These are phyloP conservation scores for Candida gigantensis DNA, from an alignment of 1,139 yeast genomes.

Conservation along the genomic window DNA sequence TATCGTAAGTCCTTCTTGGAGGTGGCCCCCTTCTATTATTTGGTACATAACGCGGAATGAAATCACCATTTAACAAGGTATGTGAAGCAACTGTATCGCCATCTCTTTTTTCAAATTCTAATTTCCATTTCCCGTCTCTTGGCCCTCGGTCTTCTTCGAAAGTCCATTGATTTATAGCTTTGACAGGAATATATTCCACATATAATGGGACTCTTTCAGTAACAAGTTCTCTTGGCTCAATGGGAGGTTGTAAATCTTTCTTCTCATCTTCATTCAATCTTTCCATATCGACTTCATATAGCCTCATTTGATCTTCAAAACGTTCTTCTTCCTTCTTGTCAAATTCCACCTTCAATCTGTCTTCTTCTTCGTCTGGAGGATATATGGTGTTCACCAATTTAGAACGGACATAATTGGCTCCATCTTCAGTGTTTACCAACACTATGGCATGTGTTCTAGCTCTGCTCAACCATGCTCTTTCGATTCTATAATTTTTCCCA, in stretches of 20 bases:
- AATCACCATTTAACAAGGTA: conserved; percentile 38
- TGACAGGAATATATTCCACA: conserved; percentile 48
- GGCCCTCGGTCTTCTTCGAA: conserved; percentile 50
- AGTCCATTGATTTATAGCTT: conserved; percentile 48
- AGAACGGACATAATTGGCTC: conserved; percentile 37
- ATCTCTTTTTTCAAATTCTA: conserved; percentile 30
- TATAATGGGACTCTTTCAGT: conserved; percentile 31
- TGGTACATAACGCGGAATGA: conserved; percentile 24
- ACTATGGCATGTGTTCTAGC: conserved; percentile 46
- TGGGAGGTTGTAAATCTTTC: conserved; percentile 16
- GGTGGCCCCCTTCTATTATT: conserved; percentile 13
- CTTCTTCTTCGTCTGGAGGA: conserved; percentile 31
- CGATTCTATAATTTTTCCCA: conserved; percentile 28
- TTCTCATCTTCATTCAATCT: conserved; percentile 13
- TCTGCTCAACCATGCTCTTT: conserved; percentile 48
- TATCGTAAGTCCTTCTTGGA: conserved; percentile 10
- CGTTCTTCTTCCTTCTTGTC: conserved; percentile 24
- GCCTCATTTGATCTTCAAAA: conserved; percentile 22
- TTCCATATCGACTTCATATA: conserved; percentile 19
- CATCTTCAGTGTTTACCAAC: conserved; percentile 38
- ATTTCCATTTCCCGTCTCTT: conserved; percentile 45
- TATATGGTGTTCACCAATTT: conserved; percentile 34
- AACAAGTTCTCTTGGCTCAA: conserved; percentile 21
- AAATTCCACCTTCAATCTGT: conserved; percentile 22
- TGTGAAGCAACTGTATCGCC: conserved; percentile 42